Base-by-base conservation (phyloP, 2,329 filamentous ascomycete genomes). In the Aspergillus brunneoviolaceus region DNA sequence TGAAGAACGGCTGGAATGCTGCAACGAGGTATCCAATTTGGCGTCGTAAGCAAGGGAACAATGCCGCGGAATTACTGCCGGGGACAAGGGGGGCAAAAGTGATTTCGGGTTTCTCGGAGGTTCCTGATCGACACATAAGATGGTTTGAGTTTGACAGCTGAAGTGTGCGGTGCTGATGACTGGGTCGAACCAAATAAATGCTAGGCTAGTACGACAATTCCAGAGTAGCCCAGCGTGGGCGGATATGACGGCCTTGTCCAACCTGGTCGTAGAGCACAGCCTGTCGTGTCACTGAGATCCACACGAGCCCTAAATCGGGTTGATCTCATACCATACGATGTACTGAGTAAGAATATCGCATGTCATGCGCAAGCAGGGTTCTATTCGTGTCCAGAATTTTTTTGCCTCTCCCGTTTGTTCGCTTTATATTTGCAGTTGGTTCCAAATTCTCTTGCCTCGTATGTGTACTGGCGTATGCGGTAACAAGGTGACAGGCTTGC, bases 41-140 rank as follows among this genome's bases (percentile, higher is more conserved):
- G 53, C 53, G 53, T 49, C 53, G 53, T 55, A 45, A 48, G 42
- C 53, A 55, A 55, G 53, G 45, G 21, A 25, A 47, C 12, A 27
- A 21, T 21, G 33, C 27, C 42, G 27, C 29, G 53, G 27, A 45
- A 45, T 49, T 27, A 16, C 31, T 31, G 42, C 51, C 35, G 31
- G 29, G 14, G 33, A 16, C 11, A 35, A 16, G 14, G 33, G 33
- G 49, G 55, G 47, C 33, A 51, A 57, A 45, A 50, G 11, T 51
- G 48, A 19, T 51, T 31, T 51, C 58, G 58, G 58, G 33, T 56
- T 19, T 23, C 47, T 27, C 58, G 58, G 58, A 60, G 55, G 58
- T 60, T 49, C 53, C 58, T 60, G 58, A 60, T 60, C 58, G 58
- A 51, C 58, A 35, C 23, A 23, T 45, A 35, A 29, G 53, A 45